Evolutionary conservation across 371 early-diverging fungal species (phyloP), one percentile per base, ranked within the genome.

Genomic region (Mucor irregularis): DNA sequence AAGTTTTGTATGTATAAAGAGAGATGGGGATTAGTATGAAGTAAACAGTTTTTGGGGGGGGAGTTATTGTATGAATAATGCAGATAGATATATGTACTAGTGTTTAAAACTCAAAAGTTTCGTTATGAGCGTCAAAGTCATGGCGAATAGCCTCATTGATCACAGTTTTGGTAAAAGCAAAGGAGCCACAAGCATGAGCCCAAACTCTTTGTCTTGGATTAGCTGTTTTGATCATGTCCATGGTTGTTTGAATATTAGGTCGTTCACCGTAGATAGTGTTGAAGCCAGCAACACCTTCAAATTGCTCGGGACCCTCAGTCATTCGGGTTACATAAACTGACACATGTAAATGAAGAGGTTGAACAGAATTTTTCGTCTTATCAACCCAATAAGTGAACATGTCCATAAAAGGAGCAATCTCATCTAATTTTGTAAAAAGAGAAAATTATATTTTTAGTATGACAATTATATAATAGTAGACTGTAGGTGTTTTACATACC

Each of bases 21-120:
- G n/a, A n/a, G n/a, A n/a, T n/a, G n/a, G n/a, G n/a, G n/a, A n/a
- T n/a, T n/a, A n/a, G n/a, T n/a, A n/a, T n/a, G n/a, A n/a, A 42
- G 42, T 42, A 42, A 24, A 25, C 24, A 42, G 17, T 19, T 24
- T 16, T 42, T 24, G 24, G 42, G 42, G 11, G 14, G 35, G 16
- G 42, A 24, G 42, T 22, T 21, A n/a, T n/a, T n/a, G n/a, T n/a
- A 25, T 10, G 24, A 24, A 42, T 42, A 21, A 34, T 34, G 10
- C 11, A 42, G 17, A n/a, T 42, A 24, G 19, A 42, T 24, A 21
- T 42, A 42, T 42, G 22, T 42, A 42, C 24, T 24, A 42, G 30
- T n/a, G 14, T 7, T 40, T 68, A 76, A 43, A 76, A 73, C 28
- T 76, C 76, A 53, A 76, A 76, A 31, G 71, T 69, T 62, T 76